Percentiles rank a stretch among this genome's conserved stretches.
phyloP scores from a whole-genome alignment of 202 grass and related monocot genomes.

The Carex arenaria region DNA sequence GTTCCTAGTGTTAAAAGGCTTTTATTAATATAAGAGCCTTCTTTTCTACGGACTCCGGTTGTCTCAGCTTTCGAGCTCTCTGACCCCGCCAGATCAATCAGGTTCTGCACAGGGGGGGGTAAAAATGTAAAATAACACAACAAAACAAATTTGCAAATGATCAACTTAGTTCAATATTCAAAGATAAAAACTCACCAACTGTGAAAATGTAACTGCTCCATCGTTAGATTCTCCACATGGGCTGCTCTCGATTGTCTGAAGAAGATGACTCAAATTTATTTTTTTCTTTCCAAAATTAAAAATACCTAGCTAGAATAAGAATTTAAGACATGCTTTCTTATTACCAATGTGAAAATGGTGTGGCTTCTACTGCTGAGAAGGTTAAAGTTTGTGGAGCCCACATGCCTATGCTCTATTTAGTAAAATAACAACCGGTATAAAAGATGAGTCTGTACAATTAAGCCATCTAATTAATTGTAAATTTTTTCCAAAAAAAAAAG shows the following conservation, averaged over 20 bases:
- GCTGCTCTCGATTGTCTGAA: conserved; percentile 96
- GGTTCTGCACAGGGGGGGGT: conserved; percentile 76
- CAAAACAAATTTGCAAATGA: conserved; percentile 1
- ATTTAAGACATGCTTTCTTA: conserved; percentile 27
- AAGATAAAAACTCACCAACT: conserved; percentile 58
- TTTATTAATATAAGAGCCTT: conserved; percentile 99
- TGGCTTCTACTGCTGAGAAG: conserved; percentile 99
- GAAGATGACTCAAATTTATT: conserved; percentile 10
- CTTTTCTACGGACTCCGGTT: conserved; percentile 88
- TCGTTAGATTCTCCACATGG: conserved; percentile 71
- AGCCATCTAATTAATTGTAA: conserved; percentile 15
- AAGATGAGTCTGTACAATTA: conserved; percentile 20
- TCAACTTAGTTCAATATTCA: not conserved
- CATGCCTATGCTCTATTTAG: conserved; percentile 95
- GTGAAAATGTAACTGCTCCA: conserved; percentile 88
- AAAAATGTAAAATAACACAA: conserved; percentile 31
- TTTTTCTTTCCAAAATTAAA: not conserved
- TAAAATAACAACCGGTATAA: conserved; percentile 23
- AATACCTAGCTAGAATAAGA: conserved; percentile 13
- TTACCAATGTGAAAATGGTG: conserved; percentile 99
- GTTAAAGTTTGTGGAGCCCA: conserved; percentile 99
- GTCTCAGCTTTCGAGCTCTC: conserved; percentile 98
- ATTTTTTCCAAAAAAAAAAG: conserved; percentile 2
- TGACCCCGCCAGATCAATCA: conserved; percentile 99
- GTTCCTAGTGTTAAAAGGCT: conserved; percentile 99